Percentiles rank a stretch among this genome's conserved stretches.
Evolutionary conservation across 768 basidiomycete genomes (phyloP).

Genomic region (Roridomyces roridus): DNA sequence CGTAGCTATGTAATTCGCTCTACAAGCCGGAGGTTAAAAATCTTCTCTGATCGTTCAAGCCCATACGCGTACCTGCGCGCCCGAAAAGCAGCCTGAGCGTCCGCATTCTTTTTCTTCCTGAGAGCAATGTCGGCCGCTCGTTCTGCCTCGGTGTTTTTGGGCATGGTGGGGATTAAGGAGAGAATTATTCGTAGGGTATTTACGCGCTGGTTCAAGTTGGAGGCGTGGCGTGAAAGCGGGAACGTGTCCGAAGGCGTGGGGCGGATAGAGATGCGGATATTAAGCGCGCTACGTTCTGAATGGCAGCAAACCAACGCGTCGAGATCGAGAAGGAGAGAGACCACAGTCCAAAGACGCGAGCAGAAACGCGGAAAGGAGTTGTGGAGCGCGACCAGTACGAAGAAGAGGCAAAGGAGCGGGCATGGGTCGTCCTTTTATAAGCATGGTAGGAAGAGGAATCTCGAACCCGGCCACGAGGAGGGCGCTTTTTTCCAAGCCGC

Average conservation of each 20-base stretch:
- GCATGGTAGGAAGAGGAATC: slow-evolving; percentile 69
- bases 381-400: not conserved
- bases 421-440: too few species aligned
- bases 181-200: slow-evolving; percentile 3
- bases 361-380: slow-evolving; percentile 32
- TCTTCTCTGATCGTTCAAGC: too few species aligned
- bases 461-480: slow-evolving; percentile 74
- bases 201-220: too few species aligned
- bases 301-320: not conserved
- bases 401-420: not conserved
- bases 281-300: not conserved
- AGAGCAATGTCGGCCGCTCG: slow-evolving; percentile 68
- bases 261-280: not conserved
- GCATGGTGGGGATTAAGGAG: slow-evolving; percentile 1
- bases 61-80: too few species aligned
- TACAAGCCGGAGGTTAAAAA: slow-evolving; percentile 52
- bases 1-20: slow-evolving; percentile 87
- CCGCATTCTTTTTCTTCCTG: slow-evolving; percentile 89
- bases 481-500: slow-evolving; percentile 42
- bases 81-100: slow-evolving; percentile 86
- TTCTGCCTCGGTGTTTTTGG: slow-evolving; percentile 22
- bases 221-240: not conserved
- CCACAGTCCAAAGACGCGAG: slow-evolving; percentile 4
- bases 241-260: not conserved
- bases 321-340: not conserved